phyloP scores from a whole-genome alignment of 352 stramenopile species.

The Aphanomyces astaci region DNA sequence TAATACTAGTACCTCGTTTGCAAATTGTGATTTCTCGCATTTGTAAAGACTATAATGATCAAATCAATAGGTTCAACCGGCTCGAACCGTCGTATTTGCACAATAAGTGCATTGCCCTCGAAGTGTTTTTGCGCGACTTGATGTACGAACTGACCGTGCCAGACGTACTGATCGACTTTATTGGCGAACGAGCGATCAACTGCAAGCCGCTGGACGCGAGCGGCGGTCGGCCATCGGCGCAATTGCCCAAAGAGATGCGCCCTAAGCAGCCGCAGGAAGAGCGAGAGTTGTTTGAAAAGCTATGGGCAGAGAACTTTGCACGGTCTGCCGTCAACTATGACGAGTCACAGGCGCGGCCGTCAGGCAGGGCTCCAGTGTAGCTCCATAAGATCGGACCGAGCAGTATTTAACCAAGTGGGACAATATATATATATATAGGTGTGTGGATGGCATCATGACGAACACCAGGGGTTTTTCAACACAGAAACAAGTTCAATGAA shows the following conservation, averaged over 20 bases:
- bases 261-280: conserved; percentile 91
- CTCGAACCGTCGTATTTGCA: conserved; percentile 81
- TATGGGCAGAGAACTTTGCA: conserved; percentile 97
- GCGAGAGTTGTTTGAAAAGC: conserved; percentile 92
- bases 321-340: conserved; percentile 76
- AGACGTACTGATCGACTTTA: conserved; percentile 65
- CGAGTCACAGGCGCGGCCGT: background rate
- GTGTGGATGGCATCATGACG: too few species aligned
- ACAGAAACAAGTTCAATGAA: too few species aligned
- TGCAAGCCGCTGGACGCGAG: conserved; percentile 52
- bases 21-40: too few species aligned
- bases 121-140: conserved; percentile 83
- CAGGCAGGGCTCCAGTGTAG: too few species aligned
- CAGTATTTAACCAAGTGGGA: too few species aligned
- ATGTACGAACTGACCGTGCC: conserved; percentile 84
- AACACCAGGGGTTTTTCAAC: too few species aligned
- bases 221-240: conserved; percentile 53
- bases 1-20: too few species aligned
- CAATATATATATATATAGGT: too few species aligned
- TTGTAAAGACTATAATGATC: too few species aligned
- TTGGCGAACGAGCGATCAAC: conserved; percentile 78
- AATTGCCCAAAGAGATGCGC: conserved; percentile 80
- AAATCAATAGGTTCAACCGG: conserved; percentile 47
- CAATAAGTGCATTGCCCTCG: conserved; percentile 81
- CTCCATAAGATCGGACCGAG: too few species aligned